Evolutionary conservation across 1,139 yeast genomes (phyloP).

Genomic region (Pneumocystis oryctolagi): DNA sequence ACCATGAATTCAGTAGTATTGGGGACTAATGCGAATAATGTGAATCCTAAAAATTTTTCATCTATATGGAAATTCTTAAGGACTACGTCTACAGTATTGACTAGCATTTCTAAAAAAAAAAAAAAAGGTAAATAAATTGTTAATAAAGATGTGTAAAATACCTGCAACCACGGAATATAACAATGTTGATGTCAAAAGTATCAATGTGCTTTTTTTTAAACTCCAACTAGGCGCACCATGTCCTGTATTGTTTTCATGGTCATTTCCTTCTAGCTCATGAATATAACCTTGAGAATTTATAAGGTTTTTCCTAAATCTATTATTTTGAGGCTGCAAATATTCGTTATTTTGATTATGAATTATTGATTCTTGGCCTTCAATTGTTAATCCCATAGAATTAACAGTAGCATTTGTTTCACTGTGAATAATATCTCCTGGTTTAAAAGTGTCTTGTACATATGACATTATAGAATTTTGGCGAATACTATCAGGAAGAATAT

Average conservation of each 20-base stretch:
- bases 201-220: slow-evolving; percentile 66
- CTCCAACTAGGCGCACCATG: slow-evolving; percentile 99
- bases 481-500: neutral
- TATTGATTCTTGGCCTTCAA: neutral
- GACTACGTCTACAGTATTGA: slow-evolving; percentile 85
- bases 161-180: slow-evolving; percentile 76
- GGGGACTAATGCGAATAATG: slow-evolving; percentile 90
- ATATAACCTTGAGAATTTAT: slow-evolving; percentile 2
- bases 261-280: slow-evolving; percentile 8
- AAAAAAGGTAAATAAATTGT: neutral
- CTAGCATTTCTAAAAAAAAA: slow-evolving; percentile 48
- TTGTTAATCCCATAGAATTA: neutral
- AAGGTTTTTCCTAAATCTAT: neutral
- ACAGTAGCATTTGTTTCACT: neutral
- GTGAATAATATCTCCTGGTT: neutral
- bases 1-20: slow-evolving; percentile 82
- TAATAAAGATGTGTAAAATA: neutral
- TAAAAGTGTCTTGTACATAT: neutral
- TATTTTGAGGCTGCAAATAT: neutral
- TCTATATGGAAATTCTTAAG: slow-evolving; percentile 59
- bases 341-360: neutral
- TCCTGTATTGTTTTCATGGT: slow-evolving; percentile 27
- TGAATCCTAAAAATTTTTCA: slow-evolving; percentile 82
- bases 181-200: slow-evolving; percentile 68
- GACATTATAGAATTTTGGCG: neutral